phyloP scores from a whole-genome alignment of 176 grass and related monocot species.

The Poa pratensis region DNA sequence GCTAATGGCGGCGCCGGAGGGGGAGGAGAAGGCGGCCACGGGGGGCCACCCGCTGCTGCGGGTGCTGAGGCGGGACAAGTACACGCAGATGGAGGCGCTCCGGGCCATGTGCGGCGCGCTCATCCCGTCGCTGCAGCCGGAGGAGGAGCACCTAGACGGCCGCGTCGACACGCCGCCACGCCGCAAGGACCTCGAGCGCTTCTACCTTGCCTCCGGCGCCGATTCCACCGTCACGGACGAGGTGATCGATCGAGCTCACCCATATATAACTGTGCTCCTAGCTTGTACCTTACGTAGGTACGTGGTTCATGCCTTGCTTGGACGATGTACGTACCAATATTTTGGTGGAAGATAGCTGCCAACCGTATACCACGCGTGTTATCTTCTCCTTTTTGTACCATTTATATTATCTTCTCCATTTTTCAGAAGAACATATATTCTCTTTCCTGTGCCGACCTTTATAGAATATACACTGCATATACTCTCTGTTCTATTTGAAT shows the following conservation, averaged over 20 bases:
- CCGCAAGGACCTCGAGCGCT: constrained; percentile 46
- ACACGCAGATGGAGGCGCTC: constrained; percentile 71
- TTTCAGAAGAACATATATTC: no score
- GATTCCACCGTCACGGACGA: constrained; percentile 62
- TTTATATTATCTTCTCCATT: not conserved
- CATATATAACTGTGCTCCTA: not conserved
- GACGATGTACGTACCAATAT: not conserved
- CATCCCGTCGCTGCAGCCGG: constrained; percentile 61
- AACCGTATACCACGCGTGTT: no score
- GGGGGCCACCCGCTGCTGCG: constrained; percentile 64
- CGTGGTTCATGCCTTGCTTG: not conserved
- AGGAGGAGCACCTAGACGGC: constrained; percentile 28
- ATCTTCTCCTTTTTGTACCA: no score
- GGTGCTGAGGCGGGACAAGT: constrained; percentile 45
- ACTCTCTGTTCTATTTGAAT: no score
- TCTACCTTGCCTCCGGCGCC: constrained; percentile 69
- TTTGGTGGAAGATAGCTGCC: not conserved
- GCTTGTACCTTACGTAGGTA: not conserved
- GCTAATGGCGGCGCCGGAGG: not conserved
- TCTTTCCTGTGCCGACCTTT: no score
- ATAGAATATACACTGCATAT: no score
- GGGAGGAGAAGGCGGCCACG: not conserved
- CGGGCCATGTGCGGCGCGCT: constrained; percentile 74
- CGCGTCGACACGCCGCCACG: constrained; percentile 24
- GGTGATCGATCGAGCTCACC: constrained; percentile 37